Conservation (phyloP, 1,139 yeast species). For the Trichomonascaceae sp. region DNA sequence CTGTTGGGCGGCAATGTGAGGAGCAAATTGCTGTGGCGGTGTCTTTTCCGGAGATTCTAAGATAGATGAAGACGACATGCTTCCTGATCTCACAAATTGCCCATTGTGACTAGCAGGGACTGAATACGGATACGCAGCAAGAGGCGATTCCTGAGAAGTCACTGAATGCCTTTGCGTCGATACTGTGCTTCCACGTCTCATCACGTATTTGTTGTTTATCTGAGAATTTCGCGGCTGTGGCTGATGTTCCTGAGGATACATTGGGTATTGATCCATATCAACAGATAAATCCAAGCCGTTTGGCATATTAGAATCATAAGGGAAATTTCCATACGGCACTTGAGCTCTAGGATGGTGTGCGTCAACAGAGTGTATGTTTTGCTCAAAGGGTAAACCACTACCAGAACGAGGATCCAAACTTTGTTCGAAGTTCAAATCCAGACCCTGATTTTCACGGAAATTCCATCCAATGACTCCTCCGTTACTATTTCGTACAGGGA, state of each 20-base stretch:
- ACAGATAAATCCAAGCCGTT: not conserved
- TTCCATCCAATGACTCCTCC: slow-evolving; percentile 27
- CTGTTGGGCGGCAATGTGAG: slow-evolving; percentile 11
- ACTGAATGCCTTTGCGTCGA: slow-evolving; percentile 2
- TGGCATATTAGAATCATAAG: not conserved
- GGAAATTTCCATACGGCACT: not conserved
- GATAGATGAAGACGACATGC: slow-evolving; percentile 6
- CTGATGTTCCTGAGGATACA: not conserved
- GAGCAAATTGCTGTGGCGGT: slow-evolving; percentile 5
- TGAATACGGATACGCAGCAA: slow-evolving; percentile 2
- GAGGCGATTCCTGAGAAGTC: not conserved
- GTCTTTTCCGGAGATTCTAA: slow-evolving; percentile 4
- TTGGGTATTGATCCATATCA: not conserved
- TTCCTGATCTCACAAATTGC: slow-evolving; percentile 5
- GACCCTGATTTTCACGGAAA: slow-evolving; percentile 11
- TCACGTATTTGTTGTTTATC: slow-evolving; percentile 7
- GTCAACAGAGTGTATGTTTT: not conserved
- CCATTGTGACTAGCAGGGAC: not conserved
- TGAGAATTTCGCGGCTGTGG: not conserved
- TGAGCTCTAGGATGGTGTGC: not conserved
- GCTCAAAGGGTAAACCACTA: not conserved
- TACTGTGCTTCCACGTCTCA: slow-evolving; percentile 11
- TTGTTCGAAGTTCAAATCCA: not conserved
- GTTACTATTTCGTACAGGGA: slow-evolving; percentile 21
- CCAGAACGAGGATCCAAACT: not conserved